These are phyloP conservation scores for Clitoria ternatea DNA, from an alignment of 306 rosid genomes.

Conservation along the genomic window DNA sequence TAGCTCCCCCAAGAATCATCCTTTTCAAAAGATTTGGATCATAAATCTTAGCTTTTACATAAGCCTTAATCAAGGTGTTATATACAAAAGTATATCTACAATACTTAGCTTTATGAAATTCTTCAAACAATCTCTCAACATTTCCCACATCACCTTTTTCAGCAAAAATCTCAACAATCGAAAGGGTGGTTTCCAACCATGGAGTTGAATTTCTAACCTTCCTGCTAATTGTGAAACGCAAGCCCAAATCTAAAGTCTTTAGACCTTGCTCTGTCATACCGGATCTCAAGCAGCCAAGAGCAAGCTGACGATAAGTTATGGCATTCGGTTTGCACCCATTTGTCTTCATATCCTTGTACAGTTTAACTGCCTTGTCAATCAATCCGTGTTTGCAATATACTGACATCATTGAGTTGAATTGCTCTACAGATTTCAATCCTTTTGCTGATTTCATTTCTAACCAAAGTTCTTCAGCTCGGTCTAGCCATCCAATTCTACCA, in stretches of 20 bases:
- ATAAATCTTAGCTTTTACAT: conserved; percentile 82
- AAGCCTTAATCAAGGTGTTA: conserved; percentile 80
- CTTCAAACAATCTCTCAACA: conserved; percentile 69
- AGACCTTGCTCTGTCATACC: conserved; percentile 63
- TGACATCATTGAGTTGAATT: conserved; percentile 70
- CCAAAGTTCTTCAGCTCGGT: conserved; percentile 83
- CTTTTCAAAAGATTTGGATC: conserved; percentile 70
- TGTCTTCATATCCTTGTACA: conserved; percentile 52
- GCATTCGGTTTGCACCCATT: conserved; percentile 78
- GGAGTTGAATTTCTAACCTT: conserved; percentile 68
- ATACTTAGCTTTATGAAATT: conserved; percentile 63
- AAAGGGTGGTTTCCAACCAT: conserved; percentile 85
- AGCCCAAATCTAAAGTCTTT: conserved; percentile 63
- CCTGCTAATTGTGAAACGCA: conserved; percentile 39
- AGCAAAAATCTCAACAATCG: conserved; percentile 62
- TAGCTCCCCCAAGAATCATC: conserved; percentile 86
- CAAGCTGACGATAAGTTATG: conserved; percentile 75
- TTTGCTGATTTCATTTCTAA: conserved; percentile 59
- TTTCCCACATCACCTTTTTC: conserved; percentile 71
- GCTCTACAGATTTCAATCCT: conserved; percentile 65
- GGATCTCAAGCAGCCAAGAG: conserved; percentile 80
- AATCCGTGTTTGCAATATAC: conserved; percentile 71
- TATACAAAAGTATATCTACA: conserved; percentile 75
- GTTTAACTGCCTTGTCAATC: conserved; percentile 50
- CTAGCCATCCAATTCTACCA: conserved; percentile 61